Percentiles rank a stretch among this genome's conserved stretches.
Evolutionary conservation across 2,329 filamentous ascomycete genomes (phyloP).

Genomic region (Neofusicoccum ribis): DNA sequence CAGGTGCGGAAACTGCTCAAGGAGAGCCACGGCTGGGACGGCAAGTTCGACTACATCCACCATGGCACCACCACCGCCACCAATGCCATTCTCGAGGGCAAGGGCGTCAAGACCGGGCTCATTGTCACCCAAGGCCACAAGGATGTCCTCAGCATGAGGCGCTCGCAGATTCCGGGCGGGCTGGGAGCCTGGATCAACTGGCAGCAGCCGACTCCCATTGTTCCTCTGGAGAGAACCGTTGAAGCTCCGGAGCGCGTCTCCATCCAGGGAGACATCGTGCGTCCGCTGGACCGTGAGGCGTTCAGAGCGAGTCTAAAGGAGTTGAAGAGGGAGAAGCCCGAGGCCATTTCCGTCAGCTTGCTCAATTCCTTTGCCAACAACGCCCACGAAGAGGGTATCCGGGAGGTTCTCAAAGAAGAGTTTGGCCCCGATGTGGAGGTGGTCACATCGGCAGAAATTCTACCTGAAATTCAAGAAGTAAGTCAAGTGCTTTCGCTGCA

Average conservation of each 20-base stretch:
- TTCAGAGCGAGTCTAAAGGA: conserved; percentile 42
- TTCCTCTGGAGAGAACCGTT: conserved; percentile 51
- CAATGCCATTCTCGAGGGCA: conserved; percentile 52
- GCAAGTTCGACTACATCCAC: conserved; percentile 51
- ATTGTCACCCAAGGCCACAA: conserved; percentile 53
- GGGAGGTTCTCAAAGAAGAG: conserved; percentile 43
- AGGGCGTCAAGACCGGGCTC: conserved; percentile 50
- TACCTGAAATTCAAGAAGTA: conserved; percentile 48
- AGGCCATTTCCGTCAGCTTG: conserved; percentile 50
- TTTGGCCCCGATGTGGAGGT: conserved; percentile 46
- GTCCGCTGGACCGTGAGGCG: conserved; percentile 40
- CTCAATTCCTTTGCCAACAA: conserved; percentile 51
- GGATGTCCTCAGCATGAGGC: conserved; percentile 48
- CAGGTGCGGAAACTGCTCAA: conserved; percentile 44
- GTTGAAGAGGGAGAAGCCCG: conserved; percentile 42
- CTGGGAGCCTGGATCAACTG: conserved; percentile 53
- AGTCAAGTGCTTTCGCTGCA: background rate
- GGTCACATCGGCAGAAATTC: conserved; percentile 48
- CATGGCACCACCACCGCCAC: conserved; percentile 53
- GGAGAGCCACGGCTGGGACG: conserved; percentile 42
- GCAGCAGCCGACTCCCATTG: conserved; percentile 49
- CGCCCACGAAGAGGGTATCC: conserved; percentile 44
- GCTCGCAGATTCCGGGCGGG: conserved; percentile 54
- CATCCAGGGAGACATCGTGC: conserved; percentile 44
- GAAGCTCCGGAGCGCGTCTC: conserved; percentile 48